Evolutionary conservation across 768 basidiomycete genomes (phyloP).

Genomic region (Sistotremastrum niveocremeum): DNA sequence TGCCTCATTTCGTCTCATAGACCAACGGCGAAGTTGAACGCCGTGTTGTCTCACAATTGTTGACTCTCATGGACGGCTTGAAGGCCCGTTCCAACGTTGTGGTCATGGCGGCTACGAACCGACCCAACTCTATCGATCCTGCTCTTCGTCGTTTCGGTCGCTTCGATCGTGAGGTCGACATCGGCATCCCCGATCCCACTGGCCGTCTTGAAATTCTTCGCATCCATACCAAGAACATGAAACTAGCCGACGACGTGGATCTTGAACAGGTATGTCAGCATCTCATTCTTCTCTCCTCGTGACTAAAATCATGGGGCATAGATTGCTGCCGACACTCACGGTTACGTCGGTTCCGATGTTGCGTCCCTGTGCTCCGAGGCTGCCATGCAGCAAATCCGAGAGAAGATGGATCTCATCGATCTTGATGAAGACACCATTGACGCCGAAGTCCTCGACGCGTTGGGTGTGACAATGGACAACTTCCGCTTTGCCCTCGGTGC

Average conservation of each 20-base stretch:
- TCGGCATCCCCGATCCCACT: constrained; percentile 97
- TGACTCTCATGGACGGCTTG: constrained; percentile 98
- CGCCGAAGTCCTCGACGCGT: constrained; percentile 95
- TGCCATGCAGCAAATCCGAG: constrained; percentile 99
- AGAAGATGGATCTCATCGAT: constrained; percentile 98
- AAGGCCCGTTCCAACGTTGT: constrained; percentile 99
- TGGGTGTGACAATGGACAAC: constrained; percentile 99
- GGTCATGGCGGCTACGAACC: constrained; percentile 98
- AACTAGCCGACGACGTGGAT: constrained; percentile 90
- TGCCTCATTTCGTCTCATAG: constrained; percentile 22
- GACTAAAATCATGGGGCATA: constrained; percentile 17
- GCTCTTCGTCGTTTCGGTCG: constrained; percentile 98
- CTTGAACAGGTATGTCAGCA: constrained; percentile 62
- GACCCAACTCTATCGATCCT: constrained; percentile 98
- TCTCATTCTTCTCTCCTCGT: constrained; percentile 5
- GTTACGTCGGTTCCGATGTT: constrained; percentile 97
- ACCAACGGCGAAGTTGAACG: constrained; percentile 99
- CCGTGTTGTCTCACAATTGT: constrained; percentile 94
- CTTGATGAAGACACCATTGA: constrained; percentile 97
- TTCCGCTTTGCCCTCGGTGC: constrained; percentile 98
- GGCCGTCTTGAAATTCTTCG: constrained; percentile 97
- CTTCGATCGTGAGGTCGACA: constrained; percentile 98
- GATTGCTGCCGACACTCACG: constrained; percentile 99
- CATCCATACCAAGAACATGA: constrained; percentile 99
- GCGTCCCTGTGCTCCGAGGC: constrained; percentile 98